These are phyloP conservation scores for Penicillium sp. DNA, from an alignment of 2,329 filamentous ascomycete species.

Conservation along the genomic window DNA sequence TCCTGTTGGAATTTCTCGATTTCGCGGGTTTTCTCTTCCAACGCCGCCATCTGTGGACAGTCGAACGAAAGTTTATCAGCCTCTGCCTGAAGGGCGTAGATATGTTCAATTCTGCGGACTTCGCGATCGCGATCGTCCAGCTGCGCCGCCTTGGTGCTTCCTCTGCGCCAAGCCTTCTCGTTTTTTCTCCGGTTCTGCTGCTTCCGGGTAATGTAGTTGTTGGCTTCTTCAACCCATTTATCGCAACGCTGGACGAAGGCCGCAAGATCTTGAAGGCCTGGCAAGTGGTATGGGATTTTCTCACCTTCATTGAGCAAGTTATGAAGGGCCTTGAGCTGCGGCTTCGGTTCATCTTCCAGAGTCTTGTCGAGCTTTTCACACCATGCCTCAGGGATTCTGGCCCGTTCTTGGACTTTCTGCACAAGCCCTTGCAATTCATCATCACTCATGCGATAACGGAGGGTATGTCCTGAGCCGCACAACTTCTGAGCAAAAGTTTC, in stretches of 20 bases:
- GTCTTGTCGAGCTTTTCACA: conserved; percentile 83
- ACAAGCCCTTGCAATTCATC: conserved; percentile 65
- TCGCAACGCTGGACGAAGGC: conserved; percentile 94
- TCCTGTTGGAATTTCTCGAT: conserved; percentile 82
- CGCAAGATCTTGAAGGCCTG: conserved; percentile 75
- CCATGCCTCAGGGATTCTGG: conserved; percentile 82
- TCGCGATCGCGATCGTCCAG: conserved; percentile 81
- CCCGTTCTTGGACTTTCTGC: conserved; percentile 80
- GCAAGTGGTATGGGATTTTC: conserved; percentile 86
- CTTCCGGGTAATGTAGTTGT: conserved; percentile 93
- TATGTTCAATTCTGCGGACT: conserved; percentile 82
- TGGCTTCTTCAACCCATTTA: conserved; percentile 96
- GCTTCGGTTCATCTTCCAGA: conserved; percentile 77
- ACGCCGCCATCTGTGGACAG: conserved; percentile 80
- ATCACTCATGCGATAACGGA: conserved; percentile 75
- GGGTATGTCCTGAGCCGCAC: conserved; percentile 65
- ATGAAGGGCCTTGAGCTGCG: conserved; percentile 81
- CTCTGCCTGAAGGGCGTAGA: conserved; percentile 76
- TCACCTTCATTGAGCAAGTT: conserved; percentile 88
- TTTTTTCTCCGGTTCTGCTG: conserved; percentile 96
- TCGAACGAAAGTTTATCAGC: conserved; percentile 90
- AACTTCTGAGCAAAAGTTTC: conserved; percentile 65
- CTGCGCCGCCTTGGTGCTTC: conserved; percentile 70
- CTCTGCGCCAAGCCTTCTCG: conserved; percentile 79
- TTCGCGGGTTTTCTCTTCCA: conserved; percentile 79